These are phyloP conservation scores for Aspergillus tamarii DNA, from an alignment of 2,329 filamentous ascomycete species.

Conservation along the genomic window DNA sequence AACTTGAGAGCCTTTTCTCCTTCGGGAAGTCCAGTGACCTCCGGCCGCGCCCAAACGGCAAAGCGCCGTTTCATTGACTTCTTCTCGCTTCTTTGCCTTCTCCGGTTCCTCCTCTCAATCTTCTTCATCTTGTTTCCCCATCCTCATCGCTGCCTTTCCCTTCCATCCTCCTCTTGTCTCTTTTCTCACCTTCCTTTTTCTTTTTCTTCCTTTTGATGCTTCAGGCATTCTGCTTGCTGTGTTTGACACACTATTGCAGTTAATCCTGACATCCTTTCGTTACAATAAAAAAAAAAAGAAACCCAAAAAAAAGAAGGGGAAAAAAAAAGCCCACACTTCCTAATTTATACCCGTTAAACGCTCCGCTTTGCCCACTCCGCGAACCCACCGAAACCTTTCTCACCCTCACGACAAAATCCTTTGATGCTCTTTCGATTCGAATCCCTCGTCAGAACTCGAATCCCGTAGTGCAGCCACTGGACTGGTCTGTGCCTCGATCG, in stretches of 20 bases:
- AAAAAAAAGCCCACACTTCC: constrained; percentile 25
- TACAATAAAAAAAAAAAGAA: constrained; percentile 20
- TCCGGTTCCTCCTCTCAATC: constrained; percentile 9
- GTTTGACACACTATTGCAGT: constrained; percentile 51
- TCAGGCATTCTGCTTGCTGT: constrained; percentile 40
- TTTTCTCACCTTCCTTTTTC: constrained; percentile 25
- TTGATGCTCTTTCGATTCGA: constrained; percentile 32
- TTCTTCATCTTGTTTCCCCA: constrained; percentile 11
- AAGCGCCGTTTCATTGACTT: constrained; percentile 23
- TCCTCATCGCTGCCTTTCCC: constrained; percentile 16
- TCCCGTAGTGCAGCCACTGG: constrained; percentile 49
- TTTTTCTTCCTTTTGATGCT: constrained; percentile 30
- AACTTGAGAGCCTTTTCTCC: neutral
- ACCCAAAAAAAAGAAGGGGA: constrained; percentile 10
- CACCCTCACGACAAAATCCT: constrained; percentile 19
- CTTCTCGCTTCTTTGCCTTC: constrained; percentile 9
- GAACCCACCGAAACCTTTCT: constrained; percentile 16
- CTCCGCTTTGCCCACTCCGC: constrained; percentile 18
- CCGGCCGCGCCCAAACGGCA: constrained; percentile 20
- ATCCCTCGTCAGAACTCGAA: constrained; percentile 29
- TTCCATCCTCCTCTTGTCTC: constrained; percentile 20
- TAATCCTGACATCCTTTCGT: constrained; percentile 43
- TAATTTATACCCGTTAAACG: constrained; percentile 22
- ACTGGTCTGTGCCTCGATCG: constrained; percentile 47
- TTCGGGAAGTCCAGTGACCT: constrained; percentile 21